A percentile compares a stretch with the other conserved stretches of the same genome.
phyloP scores from a whole-genome alignment of 2,329 filamentous ascomycete genomes.

The Sarocladium kiliense region DNA sequence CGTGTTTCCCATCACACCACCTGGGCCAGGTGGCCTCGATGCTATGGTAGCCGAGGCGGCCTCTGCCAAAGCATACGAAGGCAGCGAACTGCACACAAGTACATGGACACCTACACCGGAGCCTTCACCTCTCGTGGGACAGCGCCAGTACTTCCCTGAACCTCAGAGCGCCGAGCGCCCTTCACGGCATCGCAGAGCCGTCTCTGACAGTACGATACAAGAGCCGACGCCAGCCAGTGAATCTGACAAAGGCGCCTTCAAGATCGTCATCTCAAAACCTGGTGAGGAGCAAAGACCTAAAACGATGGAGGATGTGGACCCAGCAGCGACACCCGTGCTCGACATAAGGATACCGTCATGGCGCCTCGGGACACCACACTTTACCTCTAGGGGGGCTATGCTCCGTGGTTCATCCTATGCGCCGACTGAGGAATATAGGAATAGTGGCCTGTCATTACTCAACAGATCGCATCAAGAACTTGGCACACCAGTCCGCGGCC shows the following conservation, averaged over 20 bases:
- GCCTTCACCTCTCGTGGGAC: conserved; percentile 30
- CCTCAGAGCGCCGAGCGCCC: conserved; percentile 16
- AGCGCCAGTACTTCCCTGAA: conserved; percentile 27
- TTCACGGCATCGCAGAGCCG: conserved; percentile 51
- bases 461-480: conserved; percentile 30
- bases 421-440: conserved; percentile 65
- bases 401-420: conserved; percentile 78
- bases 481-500: conserved; percentile 22
- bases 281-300: conserved; percentile 54
- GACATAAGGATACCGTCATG: conserved; percentile 79
- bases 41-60: conserved; percentile 27
- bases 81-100: conserved; percentile 22
- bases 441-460: conserved; percentile 51
- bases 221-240: conserved; percentile 51
- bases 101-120: conserved; percentile 40
- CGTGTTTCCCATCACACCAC: conserved; percentile 56
- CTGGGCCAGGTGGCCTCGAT: conserved; percentile 53
- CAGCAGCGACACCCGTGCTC: conserved; percentile 47
- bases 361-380: conserved; percentile 74
- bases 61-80: conserved; percentile 17
- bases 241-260: conserved; percentile 64
- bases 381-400: conserved; percentile 69
- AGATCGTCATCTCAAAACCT: conserved; percentile 73
- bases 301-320: conserved; percentile 53
- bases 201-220: conserved; percentile 73